Evolutionary conservation across 2,329 filamentous ascomycete genomes (phyloP).

Genomic region (Tympanopsis confertula): DNA sequence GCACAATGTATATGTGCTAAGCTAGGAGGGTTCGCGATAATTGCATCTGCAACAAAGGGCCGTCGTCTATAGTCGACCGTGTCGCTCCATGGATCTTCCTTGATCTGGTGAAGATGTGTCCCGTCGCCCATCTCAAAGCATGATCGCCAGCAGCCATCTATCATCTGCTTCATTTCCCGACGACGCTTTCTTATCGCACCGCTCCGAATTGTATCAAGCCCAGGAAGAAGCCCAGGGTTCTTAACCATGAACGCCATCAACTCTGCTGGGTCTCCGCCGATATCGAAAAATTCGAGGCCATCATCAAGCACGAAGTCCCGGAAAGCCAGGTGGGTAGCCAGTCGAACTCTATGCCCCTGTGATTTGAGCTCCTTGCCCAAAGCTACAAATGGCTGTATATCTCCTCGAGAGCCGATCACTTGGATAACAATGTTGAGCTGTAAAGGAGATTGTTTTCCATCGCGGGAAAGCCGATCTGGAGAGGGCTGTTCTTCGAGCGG

Average conservation of each 20-base stretch:
- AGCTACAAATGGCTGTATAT: slow-evolving; percentile 50
- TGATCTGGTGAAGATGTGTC: slow-evolving; percentile 6
- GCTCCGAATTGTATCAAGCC: slow-evolving; percentile 19
- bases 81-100: slow-evolving; percentile 8
- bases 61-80: slow-evolving; percentile 6
- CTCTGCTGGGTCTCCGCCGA: slow-evolving; percentile 31
- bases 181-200: slow-evolving; percentile 18
- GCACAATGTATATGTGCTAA: slow-evolving; percentile 41
- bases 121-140: slow-evolving; percentile 16
- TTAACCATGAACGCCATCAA: slow-evolving; percentile 39
- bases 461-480: not conserved
- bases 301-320: slow-evolving; percentile 40
- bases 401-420: slow-evolving; percentile 46
- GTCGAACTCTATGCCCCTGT: slow-evolving; percentile 41
- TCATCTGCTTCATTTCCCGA: slow-evolving; percentile 19
- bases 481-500: not conserved
- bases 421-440: slow-evolving; percentile 43
- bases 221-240: slow-evolving; percentile 28
- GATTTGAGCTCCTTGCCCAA: slow-evolving; percentile 40
- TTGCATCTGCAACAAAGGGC: slow-evolving; percentile 39
- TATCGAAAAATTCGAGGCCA: slow-evolving; percentile 45
- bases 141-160: slow-evolving; percentile 24
- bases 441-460: not conserved
- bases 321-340: slow-evolving; percentile 46
- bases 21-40: slow-evolving; percentile 40